These are phyloP conservation scores for Chlamydomonas applanata DNA, from an alignment of 139 green algal species.

Conservation along the genomic window DNA sequence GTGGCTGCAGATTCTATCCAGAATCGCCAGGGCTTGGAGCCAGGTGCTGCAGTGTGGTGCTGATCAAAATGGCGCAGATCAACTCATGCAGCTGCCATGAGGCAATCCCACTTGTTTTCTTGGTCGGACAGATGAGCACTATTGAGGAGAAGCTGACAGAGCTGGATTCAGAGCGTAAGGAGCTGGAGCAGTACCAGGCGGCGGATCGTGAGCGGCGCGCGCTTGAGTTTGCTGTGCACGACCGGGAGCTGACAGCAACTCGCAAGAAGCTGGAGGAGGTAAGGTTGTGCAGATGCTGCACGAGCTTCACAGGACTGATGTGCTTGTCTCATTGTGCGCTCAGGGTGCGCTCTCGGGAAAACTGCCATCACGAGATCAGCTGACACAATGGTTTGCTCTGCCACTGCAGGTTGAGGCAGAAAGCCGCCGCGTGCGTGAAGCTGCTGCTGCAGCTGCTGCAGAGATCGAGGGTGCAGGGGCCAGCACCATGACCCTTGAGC, in stretches of 20 bases:
- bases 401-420: conserved; percentile 1
- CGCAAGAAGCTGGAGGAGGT: conserved; percentile 68
- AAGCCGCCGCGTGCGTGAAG: background rate
- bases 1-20: no score
- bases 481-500: background rate
- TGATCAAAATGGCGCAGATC: no score
- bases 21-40: no score
- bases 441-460: conserved; percentile 2
- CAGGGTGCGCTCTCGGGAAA: no score
- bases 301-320: no score
- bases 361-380: no score
- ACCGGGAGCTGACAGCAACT: conserved; percentile 75
- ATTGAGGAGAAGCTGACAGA: conserved; percentile 74
- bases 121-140: conserved; percentile 37
- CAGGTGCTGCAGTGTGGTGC: no score
- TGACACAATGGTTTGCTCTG: background rate
- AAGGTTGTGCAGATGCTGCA: background rate
- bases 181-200: conserved; percentile 87
- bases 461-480: background rate
- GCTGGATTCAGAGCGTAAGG: conserved; percentile 77
- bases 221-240: conserved; percentile 92
- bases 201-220: conserved; percentile 75
- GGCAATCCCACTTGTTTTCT: no score
- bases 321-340: no score
- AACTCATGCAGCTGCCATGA: no score